Percentiles rank a stretch among this genome's conserved stretches.
Conservation (phyloP, 179 eudicot genomes). For the Corrigiola litoralis region DNA sequence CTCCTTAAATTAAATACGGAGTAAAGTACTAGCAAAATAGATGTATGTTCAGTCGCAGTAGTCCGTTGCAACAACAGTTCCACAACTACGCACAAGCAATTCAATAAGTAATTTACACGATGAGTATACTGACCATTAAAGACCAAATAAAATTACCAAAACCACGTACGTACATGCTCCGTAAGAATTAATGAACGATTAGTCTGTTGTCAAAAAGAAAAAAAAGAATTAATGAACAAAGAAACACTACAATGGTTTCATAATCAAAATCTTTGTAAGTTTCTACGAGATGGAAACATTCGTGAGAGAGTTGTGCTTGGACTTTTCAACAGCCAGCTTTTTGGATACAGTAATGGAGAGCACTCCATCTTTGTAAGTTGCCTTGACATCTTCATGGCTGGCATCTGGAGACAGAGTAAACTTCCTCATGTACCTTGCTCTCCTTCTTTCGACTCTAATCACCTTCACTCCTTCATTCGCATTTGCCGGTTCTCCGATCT, state of each 20-base stretch:
- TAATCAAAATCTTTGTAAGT: neutral
- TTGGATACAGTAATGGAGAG: conserved; percentile 38
- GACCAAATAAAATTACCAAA: neutral
- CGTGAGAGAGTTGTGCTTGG: neutral
- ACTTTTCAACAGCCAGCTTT: neutral
- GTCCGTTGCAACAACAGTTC: no score
- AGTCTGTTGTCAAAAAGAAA: neutral
- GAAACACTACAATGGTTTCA: neutral
- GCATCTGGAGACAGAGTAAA: conserved; percentile 33
- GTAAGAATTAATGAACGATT: neutral
- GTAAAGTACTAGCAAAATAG: no score
- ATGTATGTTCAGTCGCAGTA: no score
- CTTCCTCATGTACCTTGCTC: conserved; percentile 45
- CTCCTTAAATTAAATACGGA: no score
- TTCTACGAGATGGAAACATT: conserved; percentile 12
- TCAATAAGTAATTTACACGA: no score
- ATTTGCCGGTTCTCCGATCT: neutral
- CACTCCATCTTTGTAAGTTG: conserved; percentile 43
- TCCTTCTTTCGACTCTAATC: conserved; percentile 37
- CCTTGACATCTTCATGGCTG: conserved; percentile 29
- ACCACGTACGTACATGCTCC: neutral
- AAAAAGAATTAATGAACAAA: neutral
- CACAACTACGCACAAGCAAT: no score
- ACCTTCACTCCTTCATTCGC: conserved; percentile 19
- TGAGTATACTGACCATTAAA: neutral